phyloP scores from a whole-genome alignment of 306 rosid genomes.

The Gillenia trifoliata region DNA sequence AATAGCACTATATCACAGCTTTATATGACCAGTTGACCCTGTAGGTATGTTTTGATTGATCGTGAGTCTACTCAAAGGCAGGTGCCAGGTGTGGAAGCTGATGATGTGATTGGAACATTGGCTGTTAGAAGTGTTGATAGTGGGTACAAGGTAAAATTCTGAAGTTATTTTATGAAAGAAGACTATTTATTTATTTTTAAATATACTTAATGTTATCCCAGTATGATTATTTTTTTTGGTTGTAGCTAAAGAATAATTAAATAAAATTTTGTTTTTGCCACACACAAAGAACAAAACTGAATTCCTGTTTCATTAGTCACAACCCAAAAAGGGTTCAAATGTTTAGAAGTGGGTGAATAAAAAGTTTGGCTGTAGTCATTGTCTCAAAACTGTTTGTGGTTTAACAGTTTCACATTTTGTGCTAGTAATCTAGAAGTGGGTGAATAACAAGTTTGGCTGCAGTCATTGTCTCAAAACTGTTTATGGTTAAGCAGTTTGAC shows the following conservation, averaged over 20 bases:
- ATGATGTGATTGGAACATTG: slow-evolving; percentile 96
- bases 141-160: slow-evolving; percentile 76
- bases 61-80: slow-evolving; percentile 32
- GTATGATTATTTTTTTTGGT: not conserved
- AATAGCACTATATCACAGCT: slow-evolving; percentile 24
- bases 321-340: no score
- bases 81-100: slow-evolving; percentile 99
- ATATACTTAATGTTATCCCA: not conserved
- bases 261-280: no score
- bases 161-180: slow-evolving; percentile 15
- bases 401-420: no score
- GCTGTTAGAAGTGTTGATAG: slow-evolving; percentile 73
- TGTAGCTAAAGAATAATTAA: not conserved
- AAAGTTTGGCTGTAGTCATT: not conserved
- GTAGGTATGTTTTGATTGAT: slow-evolving; percentile 17
- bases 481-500: no score
- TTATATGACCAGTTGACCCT: slow-evolving; percentile 9
- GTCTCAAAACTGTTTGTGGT: no score
- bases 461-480: no score
- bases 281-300: no score
- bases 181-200: not conserved
- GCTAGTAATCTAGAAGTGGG: no score
- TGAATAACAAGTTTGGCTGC: no score
- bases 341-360: not conserved
- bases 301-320: no score